Evolutionary conservation across 805 yeast species (phyloP), one percentile per base, ranked within the genome.

Genomic region (Metschnikowia kunwiensis): DNA sequence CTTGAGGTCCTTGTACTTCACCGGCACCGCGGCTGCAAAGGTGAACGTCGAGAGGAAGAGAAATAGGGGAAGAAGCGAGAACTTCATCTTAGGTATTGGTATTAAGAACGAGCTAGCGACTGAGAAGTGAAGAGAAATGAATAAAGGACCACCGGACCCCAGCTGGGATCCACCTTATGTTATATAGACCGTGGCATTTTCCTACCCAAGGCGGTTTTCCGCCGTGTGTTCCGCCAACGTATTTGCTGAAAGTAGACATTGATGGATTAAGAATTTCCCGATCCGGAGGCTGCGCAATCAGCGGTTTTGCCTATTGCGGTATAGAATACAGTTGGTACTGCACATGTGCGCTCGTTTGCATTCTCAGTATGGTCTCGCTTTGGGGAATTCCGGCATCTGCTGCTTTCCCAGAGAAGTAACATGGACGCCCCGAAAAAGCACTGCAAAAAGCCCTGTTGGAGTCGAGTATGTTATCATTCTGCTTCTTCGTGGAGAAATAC

Each of bases 21-120:
- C 36, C 11, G 50, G 47, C 9, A 40, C 26, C 1, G 47, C 47
- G 9, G 23, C n/a, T 14, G 42, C 22, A 20, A 41, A 28, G 10
- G 38, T 22, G 18, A 37, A 25, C 5, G 30, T 13, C 11, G 38
- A 41, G 22, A 39, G 14, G 18, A 43, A 27, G 18, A 30, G 30
- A 7, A 43, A 16, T 11, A 43, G 10, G 7, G 45, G 42, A 3
- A 30, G 12, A 14, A 27, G 14, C 7, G 30, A 14, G 28, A 36
- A 30, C 32, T 26, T 36, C 49, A 36, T 44, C 13, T 24, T 6
- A n/a, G 11, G 18, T 5, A 13, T 14, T 13, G 17, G 19, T 26
- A n/a, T 8, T 14, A 8, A 26, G n/a, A 13, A 24, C 8, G 26
- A 12, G 26, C 7, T 9, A 21, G 5, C 9, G n/a, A 24, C 12